Base-by-base conservation (phyloP, 495 filamentous ascomycete genomes). In the Tuber microsphaerosporum region DNA sequence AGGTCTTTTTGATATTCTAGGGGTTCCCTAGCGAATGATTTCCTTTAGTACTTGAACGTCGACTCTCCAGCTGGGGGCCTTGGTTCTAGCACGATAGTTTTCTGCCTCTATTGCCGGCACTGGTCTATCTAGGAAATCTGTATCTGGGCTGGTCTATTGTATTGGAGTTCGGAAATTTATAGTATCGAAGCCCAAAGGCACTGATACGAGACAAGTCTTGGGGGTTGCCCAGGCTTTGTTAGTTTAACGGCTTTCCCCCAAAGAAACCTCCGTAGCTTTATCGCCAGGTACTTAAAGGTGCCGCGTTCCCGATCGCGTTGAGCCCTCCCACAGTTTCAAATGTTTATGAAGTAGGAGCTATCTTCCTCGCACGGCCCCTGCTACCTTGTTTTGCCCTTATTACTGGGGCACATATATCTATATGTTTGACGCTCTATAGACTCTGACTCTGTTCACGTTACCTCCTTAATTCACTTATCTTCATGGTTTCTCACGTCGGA, bases 401-500 rank as follows among this genome's bases (percentile, higher is more conserved):
- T 10, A 6, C n/a, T 2, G 26, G 10, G n/a, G 16, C 17, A 17
- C n/a, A 5, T 17, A 65, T 65, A 17, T 65, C 17, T 65, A 17
- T 17, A 8, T 7, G 10, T 16, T 65, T 34, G 26, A 14, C 56
- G 9, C 56, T 61, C 26, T n/a, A 0, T 34, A 17, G 3, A 17
- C 6, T 26, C 26, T 17, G n/a, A 16, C 56, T 17, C 26, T 31
- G 31, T 12, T 31, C 56, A 65, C 2, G 12, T 65, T 65, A 65
- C 26, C 26, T 26, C 51, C 51, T 61, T 31, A 31, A 31, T 31
- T 31, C n/a, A 26, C 1, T 10, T 31, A 31, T 31, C 56, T n/a
- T 61, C 56, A 61, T 61, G 12, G n/a, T 31, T 61, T 61, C 56
- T 61, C 56, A 61, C 56, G 56, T 61, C 56, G 56, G 56, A 31